phyloP scores from a whole-genome alignment of 2,329 filamentous ascomycete species.

The Sclerotinia nivalis region DNA sequence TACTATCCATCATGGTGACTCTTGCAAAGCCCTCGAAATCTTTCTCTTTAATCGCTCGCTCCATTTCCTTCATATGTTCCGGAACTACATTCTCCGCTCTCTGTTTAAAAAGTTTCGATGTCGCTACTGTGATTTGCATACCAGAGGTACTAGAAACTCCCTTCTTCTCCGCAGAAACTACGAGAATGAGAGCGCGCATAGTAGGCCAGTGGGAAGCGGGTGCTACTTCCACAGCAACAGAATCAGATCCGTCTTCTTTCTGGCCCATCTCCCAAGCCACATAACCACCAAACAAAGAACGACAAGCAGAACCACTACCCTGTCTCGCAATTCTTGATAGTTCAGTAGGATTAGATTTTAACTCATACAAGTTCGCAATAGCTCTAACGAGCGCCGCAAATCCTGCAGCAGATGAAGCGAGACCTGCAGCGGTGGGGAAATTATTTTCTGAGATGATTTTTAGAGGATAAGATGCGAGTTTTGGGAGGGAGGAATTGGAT shows the following conservation, averaged over 20 bases:
- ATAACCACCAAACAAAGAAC: slow-evolving; percentile 91
- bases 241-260: slow-evolving; percentile 78
- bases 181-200: slow-evolving; percentile 90
- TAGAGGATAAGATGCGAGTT: slow-evolving; percentile 74
- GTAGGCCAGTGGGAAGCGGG: slow-evolving; percentile 89
- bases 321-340: slow-evolving; percentile 88
- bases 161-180: slow-evolving; percentile 93
- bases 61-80: slow-evolving; percentile 79
- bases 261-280: slow-evolving; percentile 89
- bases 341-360: slow-evolving; percentile 77
- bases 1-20: slow-evolving; percentile 94
- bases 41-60: slow-evolving; percentile 71
- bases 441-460: slow-evolving; percentile 96
- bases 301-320: slow-evolving; percentile 91
- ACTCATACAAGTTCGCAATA: slow-evolving; percentile 87
- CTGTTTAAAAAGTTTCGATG: slow-evolving; percentile 81
- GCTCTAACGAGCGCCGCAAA: slow-evolving; percentile 75
- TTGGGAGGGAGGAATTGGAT: slow-evolving; percentile 71
- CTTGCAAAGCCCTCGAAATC: slow-evolving; percentile 88
- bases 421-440: slow-evolving; percentile 94
- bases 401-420: slow-evolving; percentile 71
- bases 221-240: slow-evolving; percentile 83
- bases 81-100: slow-evolving; percentile 78
- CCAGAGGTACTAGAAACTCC: slow-evolving; percentile 88
- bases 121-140: slow-evolving; percentile 96